phyloP scores from a whole-genome alignment of 352 stramenopile species.

The Pythium apleroticum region DNA sequence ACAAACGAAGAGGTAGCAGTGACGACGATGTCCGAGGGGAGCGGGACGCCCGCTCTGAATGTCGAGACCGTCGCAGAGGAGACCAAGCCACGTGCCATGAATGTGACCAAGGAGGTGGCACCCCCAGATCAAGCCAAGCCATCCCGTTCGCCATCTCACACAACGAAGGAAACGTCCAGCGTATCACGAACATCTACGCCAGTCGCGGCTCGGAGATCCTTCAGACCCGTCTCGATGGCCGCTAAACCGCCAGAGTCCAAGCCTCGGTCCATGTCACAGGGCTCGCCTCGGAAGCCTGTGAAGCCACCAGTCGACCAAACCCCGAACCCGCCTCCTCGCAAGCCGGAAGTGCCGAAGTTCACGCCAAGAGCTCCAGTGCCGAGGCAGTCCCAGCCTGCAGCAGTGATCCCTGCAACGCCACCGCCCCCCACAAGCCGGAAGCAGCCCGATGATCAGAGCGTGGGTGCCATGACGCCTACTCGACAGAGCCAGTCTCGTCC shows the following conservation, averaged over 20 bases:
- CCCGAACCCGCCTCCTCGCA: background rate
- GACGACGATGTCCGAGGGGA: too few relatives aligned
- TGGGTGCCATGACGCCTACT: too few relatives aligned
- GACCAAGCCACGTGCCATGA: too few relatives aligned
- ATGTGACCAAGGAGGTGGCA: too few relatives aligned
- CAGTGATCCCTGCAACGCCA: background rate
- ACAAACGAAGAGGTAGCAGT: too few relatives aligned
- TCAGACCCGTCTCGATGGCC: background rate
- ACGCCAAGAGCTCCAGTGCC: slow-evolving; percentile 17
- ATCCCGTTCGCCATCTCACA: too few relatives aligned
- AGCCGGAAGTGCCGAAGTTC: slow-evolving; percentile 9
- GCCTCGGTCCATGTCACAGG: background rate
- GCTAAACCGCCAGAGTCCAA: background rate
- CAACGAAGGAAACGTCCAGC: background rate
- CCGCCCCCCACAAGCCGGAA: background rate
- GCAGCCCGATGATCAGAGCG: background rate
- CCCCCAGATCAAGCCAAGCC: too few relatives aligned
- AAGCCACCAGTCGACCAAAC: background rate
- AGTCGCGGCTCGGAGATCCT: background rate
- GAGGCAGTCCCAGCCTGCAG: background rate
- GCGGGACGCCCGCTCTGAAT: background rate
- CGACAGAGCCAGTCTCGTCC: background rate
- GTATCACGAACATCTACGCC: background rate
- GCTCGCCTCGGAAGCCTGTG: background rate
- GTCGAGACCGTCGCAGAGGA: background rate